Evolutionary conservation across 2,329 filamentous ascomycete species (phyloP).

Genomic region (Claviceps capensis): DNA sequence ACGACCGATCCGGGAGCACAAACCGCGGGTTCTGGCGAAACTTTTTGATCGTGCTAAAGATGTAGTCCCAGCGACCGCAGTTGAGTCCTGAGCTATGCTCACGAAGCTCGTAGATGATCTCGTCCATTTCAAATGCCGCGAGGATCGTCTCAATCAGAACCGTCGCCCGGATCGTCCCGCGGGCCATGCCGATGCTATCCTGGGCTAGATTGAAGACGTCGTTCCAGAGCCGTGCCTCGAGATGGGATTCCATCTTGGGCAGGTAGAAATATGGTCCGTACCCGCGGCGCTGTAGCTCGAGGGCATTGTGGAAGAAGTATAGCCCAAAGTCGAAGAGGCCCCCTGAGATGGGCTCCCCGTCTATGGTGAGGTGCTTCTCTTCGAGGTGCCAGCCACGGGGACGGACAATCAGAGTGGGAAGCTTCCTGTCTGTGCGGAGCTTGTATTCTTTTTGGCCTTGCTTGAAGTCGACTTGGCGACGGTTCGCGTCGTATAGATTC

Average conservation of each 20-base stretch:
- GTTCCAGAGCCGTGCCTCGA: constrained; percentile 96
- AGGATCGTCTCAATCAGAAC: constrained; percentile 97
- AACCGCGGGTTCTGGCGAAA: constrained; percentile 93
- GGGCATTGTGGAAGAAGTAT: constrained; percentile 98
- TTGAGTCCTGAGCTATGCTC: constrained; percentile 95
- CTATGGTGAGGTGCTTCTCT: constrained; percentile 94
- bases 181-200: constrained; percentile 78
- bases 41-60: constrained; percentile 99
- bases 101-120: constrained; percentile 98
- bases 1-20: constrained; percentile 78
- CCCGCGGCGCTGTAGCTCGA: constrained; percentile 72
- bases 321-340: constrained; percentile 93
- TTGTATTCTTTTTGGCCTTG: constrained; percentile 94
- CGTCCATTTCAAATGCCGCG: constrained; percentile 98
- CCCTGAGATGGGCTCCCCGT: constrained; percentile 87
- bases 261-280: constrained; percentile 95
- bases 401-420: constrained; percentile 83
- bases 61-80: constrained; percentile 99
- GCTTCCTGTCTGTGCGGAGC: constrained; percentile 75
- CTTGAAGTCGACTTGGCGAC: constrained; percentile 91
- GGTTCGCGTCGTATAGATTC: constrained; percentile 92
- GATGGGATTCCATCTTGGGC: constrained; percentile 95
- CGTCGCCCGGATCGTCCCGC: constrained; percentile 87
- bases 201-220: constrained; percentile 93
- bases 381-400: constrained; percentile 96